A percentile compares a stretch with the other conserved stretches of the same genome.
phyloP scores from a whole-genome alignment of 2,329 filamentous ascomycete species.

The Diaporthe citriasiana region DNA sequence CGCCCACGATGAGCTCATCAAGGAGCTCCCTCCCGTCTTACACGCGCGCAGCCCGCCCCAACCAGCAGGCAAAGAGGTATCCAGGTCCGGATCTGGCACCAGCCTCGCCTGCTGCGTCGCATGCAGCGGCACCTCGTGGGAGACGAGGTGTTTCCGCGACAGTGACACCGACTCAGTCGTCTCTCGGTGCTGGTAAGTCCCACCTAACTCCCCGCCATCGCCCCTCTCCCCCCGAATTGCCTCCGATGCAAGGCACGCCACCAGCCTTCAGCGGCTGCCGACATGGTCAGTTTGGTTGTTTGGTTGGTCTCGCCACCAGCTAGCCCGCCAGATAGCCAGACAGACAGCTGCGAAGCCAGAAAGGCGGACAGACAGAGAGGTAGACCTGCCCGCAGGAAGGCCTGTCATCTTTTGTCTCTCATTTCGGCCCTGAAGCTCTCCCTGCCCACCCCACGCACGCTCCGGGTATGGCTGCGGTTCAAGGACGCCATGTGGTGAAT shows the following conservation, averaged over 20 bases:
- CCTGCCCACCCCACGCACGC: not conserved
- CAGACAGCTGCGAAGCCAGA: not conserved
- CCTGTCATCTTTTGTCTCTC: not conserved
- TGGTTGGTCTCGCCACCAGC: not conserved
- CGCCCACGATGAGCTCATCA: slow-evolving; percentile 25
- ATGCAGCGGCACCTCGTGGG: not conserved
- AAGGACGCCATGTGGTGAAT: not conserved
- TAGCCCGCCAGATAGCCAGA: not conserved
- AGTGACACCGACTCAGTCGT: slow-evolving; percentile 13
- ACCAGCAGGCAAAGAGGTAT: slow-evolving; percentile 5
- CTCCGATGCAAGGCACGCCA: slow-evolving; percentile 9
- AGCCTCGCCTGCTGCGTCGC: not conserved
- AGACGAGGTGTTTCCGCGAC: slow-evolving; percentile 26
- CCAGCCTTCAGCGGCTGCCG: slow-evolving; percentile 6
- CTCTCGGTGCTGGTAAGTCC: slow-evolving; percentile 29
- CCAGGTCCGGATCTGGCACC: not conserved
- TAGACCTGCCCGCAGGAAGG: not conserved
- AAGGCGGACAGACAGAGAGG: not conserved
- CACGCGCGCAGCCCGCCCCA: slow-evolving; percentile 13
- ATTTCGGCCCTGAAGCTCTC: slow-evolving; percentile 24
- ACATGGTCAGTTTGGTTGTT: not conserved
- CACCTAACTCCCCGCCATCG: slow-evolving; percentile 17
- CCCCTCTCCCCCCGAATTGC: slow-evolving; percentile 6
- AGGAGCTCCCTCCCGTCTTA: slow-evolving; percentile 30
- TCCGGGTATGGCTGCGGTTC: not conserved